Evolutionary conservation across 192 early-diverging fungal genomes (phyloP), one percentile per base, ranked within the genome.

Genomic region (Spizellomyces punctatus): DNA sequence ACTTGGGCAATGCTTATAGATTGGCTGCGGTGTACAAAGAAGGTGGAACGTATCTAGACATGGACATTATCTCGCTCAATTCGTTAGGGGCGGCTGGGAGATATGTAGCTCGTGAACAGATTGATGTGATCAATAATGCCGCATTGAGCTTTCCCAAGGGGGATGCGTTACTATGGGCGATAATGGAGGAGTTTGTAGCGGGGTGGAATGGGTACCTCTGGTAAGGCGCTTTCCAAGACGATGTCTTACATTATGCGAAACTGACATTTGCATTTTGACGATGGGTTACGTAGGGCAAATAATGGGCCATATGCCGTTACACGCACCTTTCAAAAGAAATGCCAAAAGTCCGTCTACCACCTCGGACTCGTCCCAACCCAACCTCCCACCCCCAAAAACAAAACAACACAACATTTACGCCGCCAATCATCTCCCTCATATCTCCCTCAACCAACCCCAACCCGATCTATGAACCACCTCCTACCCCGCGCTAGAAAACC

Each of bases 101-200:
- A n/a, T 50, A 50, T 1, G 61, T 76, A 50, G 75, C 69, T 10
- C 14, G 60, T 52, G 74, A 80, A 50, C 60, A 74, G 21, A 16
- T 49, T 5, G 49, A 44, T 16, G 17, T 50, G 16, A 21, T 76
- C 47, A 80, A 80, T 50, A 80, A 80, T 64, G 79, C 79, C 2
- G 72, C 64, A 46, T 46, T 80, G 21, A 65, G 67, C 48, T 63
- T 80, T 21, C 70, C 75, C 43, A 48, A 21, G 57, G 14, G 48
- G 21, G 79, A 80, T 71, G 44, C 58, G 36, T 66, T 76, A 12
- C 22, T 77, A 48, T 80, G 79, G 79, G 50, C 16, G 44, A 17
- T 76, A 48, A 80, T 80, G 79, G 79, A 80, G 45, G 69, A 80
- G 66, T 80, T 80, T 66, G 75, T 80, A 6, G 27, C 43, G 8